Conservation (phyloP, 768 basidiomycete genomes). For the Coprinopsis marcescibilis region DNA sequence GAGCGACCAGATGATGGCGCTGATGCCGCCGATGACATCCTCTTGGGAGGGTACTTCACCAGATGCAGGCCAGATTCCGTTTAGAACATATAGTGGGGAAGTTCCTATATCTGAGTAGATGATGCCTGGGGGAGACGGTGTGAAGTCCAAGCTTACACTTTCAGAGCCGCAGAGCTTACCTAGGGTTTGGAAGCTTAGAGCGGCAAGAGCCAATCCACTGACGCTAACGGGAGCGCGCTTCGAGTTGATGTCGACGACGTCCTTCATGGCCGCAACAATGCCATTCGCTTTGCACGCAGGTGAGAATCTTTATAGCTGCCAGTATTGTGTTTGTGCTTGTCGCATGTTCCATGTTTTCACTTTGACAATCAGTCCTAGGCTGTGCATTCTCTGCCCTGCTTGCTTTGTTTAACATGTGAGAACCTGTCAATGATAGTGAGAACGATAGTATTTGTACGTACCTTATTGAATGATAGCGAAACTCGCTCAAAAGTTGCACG, state of each 20-base stretch:
- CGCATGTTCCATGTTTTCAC: no score
- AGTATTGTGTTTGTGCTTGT: no score
- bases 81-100: conserved; percentile 58
- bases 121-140: conserved; percentile 28
- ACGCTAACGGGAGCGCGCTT: conserved; percentile 4
- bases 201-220: conserved; percentile 1
- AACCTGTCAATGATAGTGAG: no score
- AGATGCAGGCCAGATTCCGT: conserved; percentile 52
- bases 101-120: conserved; percentile 52
- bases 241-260: neutral
- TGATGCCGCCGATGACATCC: conserved; percentile 58
- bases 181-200: conserved; percentile 10
- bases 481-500: conserved; percentile 1
- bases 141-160: neutral
- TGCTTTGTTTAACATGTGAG: no score
- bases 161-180: neutral
- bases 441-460: no score
- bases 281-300: neutral
- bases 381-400: no score
- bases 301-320: no score
- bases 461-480: conserved; percentile 5
- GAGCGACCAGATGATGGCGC: conserved; percentile 61
- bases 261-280: no score
- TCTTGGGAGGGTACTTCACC: conserved; percentile 46
- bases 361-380: no score